Evolutionary conservation across 2,329 filamentous ascomycete species (phyloP).

Genomic region (Aspergillus nomiae): DNA sequence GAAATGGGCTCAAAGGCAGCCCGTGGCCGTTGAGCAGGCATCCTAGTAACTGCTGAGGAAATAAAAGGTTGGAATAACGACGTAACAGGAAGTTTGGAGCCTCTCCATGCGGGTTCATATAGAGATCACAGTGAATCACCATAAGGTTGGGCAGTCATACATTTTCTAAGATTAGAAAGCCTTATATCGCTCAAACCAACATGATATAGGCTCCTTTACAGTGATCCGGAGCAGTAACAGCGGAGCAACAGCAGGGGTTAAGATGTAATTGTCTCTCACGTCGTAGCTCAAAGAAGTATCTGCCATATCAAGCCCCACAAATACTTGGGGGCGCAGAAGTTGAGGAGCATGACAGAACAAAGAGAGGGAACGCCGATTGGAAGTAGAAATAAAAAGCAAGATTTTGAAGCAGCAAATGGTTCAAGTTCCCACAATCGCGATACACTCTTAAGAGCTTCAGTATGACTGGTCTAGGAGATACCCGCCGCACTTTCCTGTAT

Average conservation of each 20-base stretch:
- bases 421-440: neutral
- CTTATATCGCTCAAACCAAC: neutral
- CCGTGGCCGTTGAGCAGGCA: conserved; percentile 78
- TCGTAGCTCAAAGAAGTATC: neutral
- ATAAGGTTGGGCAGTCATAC: neutral
- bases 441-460: neutral
- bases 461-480: neutral
- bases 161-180: neutral
- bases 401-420: neutral
- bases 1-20: conserved; percentile 91
- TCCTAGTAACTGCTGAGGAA: conserved; percentile 38
- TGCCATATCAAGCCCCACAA: neutral
- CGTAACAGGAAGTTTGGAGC: neutral
- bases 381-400: neutral
- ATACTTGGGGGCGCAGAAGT: neutral
- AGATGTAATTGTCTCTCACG: neutral
- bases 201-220: neutral
- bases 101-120: neutral
- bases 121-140: neutral
- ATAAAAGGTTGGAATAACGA: neutral
- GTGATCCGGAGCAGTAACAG: too few species aligned
- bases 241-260: neutral
- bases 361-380: neutral
- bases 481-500: neutral
- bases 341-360: neutral